Evolutionary conservation across 345 rosid species (phyloP), one percentile per base, ranked within the genome.

Genomic region (Arabis hirsuta): DNA sequence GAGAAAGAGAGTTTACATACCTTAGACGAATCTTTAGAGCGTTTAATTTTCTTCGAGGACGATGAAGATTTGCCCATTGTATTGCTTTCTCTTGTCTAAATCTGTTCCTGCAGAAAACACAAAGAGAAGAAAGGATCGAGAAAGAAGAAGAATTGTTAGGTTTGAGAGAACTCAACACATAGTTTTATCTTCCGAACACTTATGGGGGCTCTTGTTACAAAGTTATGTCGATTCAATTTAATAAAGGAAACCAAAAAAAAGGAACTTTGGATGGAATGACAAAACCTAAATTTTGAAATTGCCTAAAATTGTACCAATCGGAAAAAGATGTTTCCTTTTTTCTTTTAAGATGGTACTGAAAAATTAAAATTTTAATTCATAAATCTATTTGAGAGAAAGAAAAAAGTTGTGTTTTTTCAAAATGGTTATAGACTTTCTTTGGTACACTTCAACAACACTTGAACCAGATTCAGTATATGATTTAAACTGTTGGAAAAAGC

Each of bases 11-110:
- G 34, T 29, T 29, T 29, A 34, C 38, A 34, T 79, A 83, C 90
- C 90, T 74, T 45, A 36, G 86, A 79, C 2, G 83, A 67, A 72
- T 64, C 63, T 78, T 67, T 80, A 45, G 88, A 74, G 47, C 77
- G 84, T 63, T 83, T 76, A 0, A 20, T 81, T 66, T 79, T 84
- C 84, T 83, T 84, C 16, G 45, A 43, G 41, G 91, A 83, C 43
- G 83, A 76, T 55, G 73, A 73, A 16, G 85, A 80, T 69, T 86
- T 86, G 1, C 83, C 86, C 87, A 84, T 86, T 60, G 43, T 46
- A 34, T 6, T 74, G 78, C 7, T 48, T 32, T 44, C 20, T 42
- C 50, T 51, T 66, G 45, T 48, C 29, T 7, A 13, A 43, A 13
- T 22, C 48, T 60, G 44, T 26, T 53, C 44, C 65, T 55, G 36